Evolutionary conservation across 257 asterid genomes (phyloP).

Genomic region (Forsythia viridissima): DNA sequence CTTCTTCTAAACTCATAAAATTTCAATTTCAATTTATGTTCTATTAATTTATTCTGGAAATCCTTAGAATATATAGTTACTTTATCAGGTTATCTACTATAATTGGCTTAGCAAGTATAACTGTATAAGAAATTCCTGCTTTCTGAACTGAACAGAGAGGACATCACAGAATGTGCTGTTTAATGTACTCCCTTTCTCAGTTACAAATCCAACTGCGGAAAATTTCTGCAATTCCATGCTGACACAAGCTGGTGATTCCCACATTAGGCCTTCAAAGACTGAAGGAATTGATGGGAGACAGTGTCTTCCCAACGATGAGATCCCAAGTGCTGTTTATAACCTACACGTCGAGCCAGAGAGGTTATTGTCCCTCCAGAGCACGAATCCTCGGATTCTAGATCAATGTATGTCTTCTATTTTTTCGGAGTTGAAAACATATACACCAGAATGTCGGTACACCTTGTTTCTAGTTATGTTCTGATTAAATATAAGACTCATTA

Average conservation of each 20-base stretch:
- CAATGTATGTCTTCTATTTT: constrained; percentile 33
- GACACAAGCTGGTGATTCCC: constrained; percentile 18
- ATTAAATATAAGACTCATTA: no score
- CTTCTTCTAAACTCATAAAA: not conserved
- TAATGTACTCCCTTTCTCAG: constrained; percentile 35
- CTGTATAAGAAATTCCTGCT: no score
- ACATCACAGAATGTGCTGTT: constrained; percentile 29
- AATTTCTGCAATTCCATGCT: constrained; percentile 5
- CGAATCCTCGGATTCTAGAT: constrained; percentile 29
- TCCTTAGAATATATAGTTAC: no score
- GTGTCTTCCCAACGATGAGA: constrained; percentile 6
- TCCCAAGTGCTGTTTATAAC: constrained; percentile 22
- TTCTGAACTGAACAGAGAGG: constrained; percentile 26
- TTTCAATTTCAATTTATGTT: not conserved
- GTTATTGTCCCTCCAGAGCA: constrained; percentile 21
- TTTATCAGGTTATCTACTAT: no score
- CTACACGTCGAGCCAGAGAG: constrained; percentile 23
- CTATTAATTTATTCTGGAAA: no score
- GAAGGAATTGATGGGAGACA: constrained; percentile 7
- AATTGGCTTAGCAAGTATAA: not conserved
- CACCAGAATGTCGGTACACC: no score
- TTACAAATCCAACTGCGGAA: constrained; percentile 34
- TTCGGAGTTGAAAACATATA: not conserved
- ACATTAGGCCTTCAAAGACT: constrained; percentile 24
- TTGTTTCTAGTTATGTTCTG: no score